Percentiles rank a stretch among this genome's conserved stretches.
Evolutionary conservation across 2,329 filamentous ascomycete genomes (phyloP).

Genomic region (Madurella mycetomatis): DNA sequence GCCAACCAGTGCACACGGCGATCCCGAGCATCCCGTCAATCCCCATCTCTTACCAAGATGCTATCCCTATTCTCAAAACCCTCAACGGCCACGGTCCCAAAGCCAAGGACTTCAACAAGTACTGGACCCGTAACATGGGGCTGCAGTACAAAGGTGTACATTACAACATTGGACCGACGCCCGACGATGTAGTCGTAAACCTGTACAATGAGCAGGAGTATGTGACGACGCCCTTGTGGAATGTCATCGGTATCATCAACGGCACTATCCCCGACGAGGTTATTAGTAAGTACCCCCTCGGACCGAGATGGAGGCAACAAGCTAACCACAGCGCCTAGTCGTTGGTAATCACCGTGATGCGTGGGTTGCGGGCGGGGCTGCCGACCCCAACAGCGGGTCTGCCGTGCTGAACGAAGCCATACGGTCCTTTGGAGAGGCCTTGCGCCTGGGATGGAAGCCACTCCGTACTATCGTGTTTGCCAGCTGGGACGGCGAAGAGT

Average conservation of each 20-base stretch:
- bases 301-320: not conserved
- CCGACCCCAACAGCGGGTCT: slow-evolving; percentile 78
- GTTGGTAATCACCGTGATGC: slow-evolving; percentile 80
- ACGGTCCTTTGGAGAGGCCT: slow-evolving; percentile 65
- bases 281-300: slow-evolving; percentile 37
- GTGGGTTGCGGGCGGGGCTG: slow-evolving; percentile 79
- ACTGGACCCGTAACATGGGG: slow-evolving; percentile 67
- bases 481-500: slow-evolving; percentile 79
- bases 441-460: slow-evolving; percentile 73
- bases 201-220: slow-evolving; percentile 78
- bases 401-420: slow-evolving; percentile 74
- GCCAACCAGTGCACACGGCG: slow-evolving; percentile 62
- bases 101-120: slow-evolving; percentile 66
- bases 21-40: slow-evolving; percentile 86
- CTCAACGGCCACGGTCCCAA: slow-evolving; percentile 84
- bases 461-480: slow-evolving; percentile 88
- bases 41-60: slow-evolving; percentile 84
- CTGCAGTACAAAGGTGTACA: slow-evolving; percentile 74
- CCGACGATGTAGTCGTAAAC: slow-evolving; percentile 66
- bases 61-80: slow-evolving; percentile 79
- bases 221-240: slow-evolving; percentile 76
- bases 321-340: slow-evolving; percentile 38
- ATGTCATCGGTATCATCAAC: slow-evolving; percentile 89
- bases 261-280: slow-evolving; percentile 82
- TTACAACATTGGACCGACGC: slow-evolving; percentile 81